These are phyloP conservation scores for Coemansia sp. DNA, from an alignment of 192 early-diverging fungal genomes.

Conservation along the genomic window DNA sequence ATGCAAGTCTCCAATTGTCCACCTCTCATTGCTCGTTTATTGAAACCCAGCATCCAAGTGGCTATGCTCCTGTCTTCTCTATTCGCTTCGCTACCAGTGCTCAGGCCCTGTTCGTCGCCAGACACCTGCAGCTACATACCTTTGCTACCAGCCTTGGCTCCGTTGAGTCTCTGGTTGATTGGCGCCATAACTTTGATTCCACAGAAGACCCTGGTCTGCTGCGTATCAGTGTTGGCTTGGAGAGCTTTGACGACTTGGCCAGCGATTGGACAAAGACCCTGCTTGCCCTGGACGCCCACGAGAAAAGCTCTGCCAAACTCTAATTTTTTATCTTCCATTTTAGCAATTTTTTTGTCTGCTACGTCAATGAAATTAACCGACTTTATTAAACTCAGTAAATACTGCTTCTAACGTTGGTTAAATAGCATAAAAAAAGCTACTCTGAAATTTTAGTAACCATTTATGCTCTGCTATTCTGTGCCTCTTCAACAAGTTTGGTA, in stretches of 20 bases:
- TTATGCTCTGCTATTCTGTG: slow-evolving; percentile 45
- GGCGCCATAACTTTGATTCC: slow-evolving; percentile 57
- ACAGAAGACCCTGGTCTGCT: slow-evolving; percentile 49
- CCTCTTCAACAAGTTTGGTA: slow-evolving; percentile 60
- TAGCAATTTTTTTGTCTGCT: no score
- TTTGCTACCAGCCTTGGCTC: slow-evolving; percentile 70
- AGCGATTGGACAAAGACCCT: slow-evolving; percentile 60
- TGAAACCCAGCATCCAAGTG: slow-evolving; percentile 40
- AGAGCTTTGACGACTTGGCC: slow-evolving; percentile 63
- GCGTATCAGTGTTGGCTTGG: slow-evolving; percentile 69
- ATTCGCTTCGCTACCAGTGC: slow-evolving; percentile 48
- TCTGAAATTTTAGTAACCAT: not conserved
- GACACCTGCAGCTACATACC: slow-evolving; percentile 41
- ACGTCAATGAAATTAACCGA: no score
- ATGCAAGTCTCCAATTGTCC: slow-evolving; percentile 34
- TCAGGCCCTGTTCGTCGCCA: slow-evolving; percentile 54
- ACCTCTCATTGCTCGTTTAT: slow-evolving; percentile 23
- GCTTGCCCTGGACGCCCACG: slow-evolving; percentile 29
- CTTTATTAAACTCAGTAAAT: no score
- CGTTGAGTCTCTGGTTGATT: slow-evolving; percentile 66
- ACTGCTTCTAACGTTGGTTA: no score
- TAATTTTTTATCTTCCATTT: not conserved
- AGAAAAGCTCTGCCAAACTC: slow-evolving; percentile 13
- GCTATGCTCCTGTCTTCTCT: slow-evolving; percentile 46
- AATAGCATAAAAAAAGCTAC: no score